A percentile compares a stretch with the other conserved stretches of the same genome.
phyloP scores from a whole-genome alignment of 495 filamentous ascomycete genomes.

The Durotheca rogersii region DNA sequence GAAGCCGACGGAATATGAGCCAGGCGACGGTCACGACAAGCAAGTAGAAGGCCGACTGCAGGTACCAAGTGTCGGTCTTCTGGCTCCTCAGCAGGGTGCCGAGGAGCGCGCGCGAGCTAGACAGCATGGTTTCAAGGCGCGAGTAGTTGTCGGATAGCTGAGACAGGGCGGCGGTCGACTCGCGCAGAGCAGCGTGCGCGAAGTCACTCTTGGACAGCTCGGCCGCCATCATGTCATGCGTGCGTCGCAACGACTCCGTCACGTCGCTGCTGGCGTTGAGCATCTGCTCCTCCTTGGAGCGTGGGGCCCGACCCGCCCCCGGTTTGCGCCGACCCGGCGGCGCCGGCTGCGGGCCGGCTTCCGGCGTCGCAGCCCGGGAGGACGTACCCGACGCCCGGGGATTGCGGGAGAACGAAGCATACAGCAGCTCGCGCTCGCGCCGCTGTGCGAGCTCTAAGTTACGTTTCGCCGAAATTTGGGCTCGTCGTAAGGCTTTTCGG shows the following conservation, averaged over 20 bases:
- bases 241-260: constrained; percentile 77
- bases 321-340: constrained; percentile 24
- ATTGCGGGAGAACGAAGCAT: constrained; percentile 57
- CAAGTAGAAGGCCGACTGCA: constrained; percentile 82
- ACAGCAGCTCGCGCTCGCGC: constrained; percentile 74
- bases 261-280: constrained; percentile 77
- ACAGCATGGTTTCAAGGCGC: constrained; percentile 72
- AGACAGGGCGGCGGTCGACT: constrained; percentile 75
- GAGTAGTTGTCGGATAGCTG: constrained; percentile 78
- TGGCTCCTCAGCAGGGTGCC: constrained; percentile 77
- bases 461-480: constrained; percentile 78
- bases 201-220: constrained; percentile 85
- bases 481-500: constrained; percentile 74
- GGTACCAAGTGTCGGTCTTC: constrained; percentile 96
- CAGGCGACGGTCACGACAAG: constrained; percentile 74
- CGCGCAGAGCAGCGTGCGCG: constrained; percentile 80
- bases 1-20: constrained; percentile 77
- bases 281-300: constrained; percentile 62
- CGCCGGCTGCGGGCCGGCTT: too few relatives aligned
- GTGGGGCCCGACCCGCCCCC: constrained; percentile 12
- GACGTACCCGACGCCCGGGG: constrained; percentile 40
- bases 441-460: constrained; percentile 69
- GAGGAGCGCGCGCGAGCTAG: constrained; percentile 70
- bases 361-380: constrained; percentile 29
- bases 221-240: constrained; percentile 77